Percentiles rank a stretch among this genome's conserved stretches.
phyloP scores from a whole-genome alignment of 2,329 filamentous ascomycete genomes.

The Truncatella angustata region DNA sequence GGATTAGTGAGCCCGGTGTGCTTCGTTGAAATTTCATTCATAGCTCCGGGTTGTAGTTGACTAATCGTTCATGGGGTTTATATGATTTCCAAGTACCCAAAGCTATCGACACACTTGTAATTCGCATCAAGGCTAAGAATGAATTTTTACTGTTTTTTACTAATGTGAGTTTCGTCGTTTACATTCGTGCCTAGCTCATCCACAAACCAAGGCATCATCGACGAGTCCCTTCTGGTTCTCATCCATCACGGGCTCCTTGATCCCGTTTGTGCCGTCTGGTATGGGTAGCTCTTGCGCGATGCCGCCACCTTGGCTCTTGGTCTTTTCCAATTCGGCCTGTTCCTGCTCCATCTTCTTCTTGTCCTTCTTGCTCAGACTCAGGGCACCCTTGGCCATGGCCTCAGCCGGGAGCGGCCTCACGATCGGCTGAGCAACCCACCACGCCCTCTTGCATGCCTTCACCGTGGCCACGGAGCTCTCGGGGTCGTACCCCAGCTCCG shows the following conservation, averaged over 20 bases:
- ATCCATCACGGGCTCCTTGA: slow-evolving; percentile 24
- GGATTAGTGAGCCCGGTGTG: no score
- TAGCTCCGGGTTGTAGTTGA: no score
- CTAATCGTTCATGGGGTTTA: no score
- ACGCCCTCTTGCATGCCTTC: slow-evolving; percentile 73
- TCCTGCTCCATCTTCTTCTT: slow-evolving; percentile 41
- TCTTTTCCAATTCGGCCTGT: slow-evolving; percentile 12
- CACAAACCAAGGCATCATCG: slow-evolving; percentile 25
- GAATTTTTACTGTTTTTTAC: not conserved
- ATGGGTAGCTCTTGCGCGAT: slow-evolving; percentile 18
- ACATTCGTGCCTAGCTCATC: slow-evolving; percentile 15
- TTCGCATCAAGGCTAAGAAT: no score
- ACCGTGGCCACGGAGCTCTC: slow-evolving; percentile 68
- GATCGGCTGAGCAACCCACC: slow-evolving; percentile 88
- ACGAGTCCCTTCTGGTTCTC: slow-evolving; percentile 16
- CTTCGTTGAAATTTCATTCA: no score
- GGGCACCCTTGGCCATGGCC: slow-evolving; percentile 76
- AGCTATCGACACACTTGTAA: no score
- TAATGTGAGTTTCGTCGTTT: not conserved
- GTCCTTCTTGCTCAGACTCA: slow-evolving; percentile 72
- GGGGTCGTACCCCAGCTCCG: slow-evolving; percentile 34
- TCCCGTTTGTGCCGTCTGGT: slow-evolving; percentile 18
- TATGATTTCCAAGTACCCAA: no score
- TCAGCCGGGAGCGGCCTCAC: slow-evolving; percentile 84
- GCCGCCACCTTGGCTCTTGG: not conserved